These are phyloP conservation scores for Ajuga reptans DNA, from an alignment of 305 asterid species.

Conservation along the genomic window DNA sequence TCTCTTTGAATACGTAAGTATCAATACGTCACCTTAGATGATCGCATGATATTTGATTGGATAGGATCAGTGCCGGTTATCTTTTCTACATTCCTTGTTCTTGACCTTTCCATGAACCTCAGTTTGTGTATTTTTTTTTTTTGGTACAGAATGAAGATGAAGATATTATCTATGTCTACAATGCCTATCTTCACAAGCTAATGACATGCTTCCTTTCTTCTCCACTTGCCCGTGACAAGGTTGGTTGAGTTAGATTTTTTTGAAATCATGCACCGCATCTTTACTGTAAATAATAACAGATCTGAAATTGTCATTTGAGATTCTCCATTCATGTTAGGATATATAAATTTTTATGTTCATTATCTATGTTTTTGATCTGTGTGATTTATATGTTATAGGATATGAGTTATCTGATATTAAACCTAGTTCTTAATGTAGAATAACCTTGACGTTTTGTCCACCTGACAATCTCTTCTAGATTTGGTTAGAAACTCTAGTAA, in stretches of 20 bases:
- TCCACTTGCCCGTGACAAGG: constrained; percentile 90
- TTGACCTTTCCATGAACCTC: constrained; percentile 19
- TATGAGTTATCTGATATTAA: neutral
- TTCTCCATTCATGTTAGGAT: neutral
- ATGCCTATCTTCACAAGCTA: constrained; percentile 90
- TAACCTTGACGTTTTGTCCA: neutral
- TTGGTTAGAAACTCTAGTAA: neutral
- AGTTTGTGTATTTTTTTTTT: constrained; percentile 19
- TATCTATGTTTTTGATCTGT: neutral
- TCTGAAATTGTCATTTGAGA: constrained; percentile 2
- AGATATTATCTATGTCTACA: constrained; percentile 80
- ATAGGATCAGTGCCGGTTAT: constrained; percentile 1
- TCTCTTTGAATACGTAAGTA: no score
- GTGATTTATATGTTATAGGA: constrained; percentile 5
- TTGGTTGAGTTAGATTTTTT: constrained; percentile 31
- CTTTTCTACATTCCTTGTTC: constrained; percentile 14
- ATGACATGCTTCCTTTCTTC: constrained; percentile 81
- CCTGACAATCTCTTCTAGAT: neutral
- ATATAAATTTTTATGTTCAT: neutral
- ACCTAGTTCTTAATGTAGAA: neutral
- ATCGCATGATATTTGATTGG: neutral
- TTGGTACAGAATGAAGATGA: constrained; percentile 77
- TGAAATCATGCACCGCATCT: neutral
- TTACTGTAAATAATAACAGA: neutral
- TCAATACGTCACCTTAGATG: neutral